These are phyloP conservation scores for Triangularia setosa DNA, from an alignment of 2,329 filamentous ascomycete genomes.

Conservation along the genomic window DNA sequence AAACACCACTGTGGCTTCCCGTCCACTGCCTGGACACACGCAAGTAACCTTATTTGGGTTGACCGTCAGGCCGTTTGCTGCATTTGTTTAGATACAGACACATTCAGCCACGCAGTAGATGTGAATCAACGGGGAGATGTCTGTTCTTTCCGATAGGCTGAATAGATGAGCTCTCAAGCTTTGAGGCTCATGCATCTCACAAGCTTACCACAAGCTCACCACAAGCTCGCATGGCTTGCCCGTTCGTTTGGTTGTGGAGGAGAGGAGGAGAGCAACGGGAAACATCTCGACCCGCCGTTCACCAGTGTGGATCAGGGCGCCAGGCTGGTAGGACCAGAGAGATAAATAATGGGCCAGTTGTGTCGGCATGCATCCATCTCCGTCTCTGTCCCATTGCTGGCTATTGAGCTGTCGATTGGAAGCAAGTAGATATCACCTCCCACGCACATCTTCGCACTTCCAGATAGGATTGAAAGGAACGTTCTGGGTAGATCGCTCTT, in stretches of 20 bases:
- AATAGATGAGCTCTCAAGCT: neutral
- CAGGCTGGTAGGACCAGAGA: neutral
- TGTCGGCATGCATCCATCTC: neutral
- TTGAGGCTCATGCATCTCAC: neutral
- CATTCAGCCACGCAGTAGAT: neutral
- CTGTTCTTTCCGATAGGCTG: neutral
- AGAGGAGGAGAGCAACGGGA: neutral
- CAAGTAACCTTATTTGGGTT: slow-evolving; percentile 19
- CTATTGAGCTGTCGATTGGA: neutral
- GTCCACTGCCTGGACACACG: neutral
- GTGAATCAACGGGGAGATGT: neutral
- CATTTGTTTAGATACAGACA: neutral
- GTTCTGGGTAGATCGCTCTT: neutral
- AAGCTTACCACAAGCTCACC: neutral
- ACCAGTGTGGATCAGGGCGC: neutral
- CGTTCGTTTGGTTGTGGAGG: neutral
- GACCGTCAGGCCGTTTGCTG: slow-evolving; percentile 14
- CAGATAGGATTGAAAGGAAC: neutral
- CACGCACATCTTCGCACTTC: neutral
- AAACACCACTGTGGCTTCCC: neutral
- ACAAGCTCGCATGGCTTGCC: neutral
- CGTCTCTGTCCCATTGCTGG: neutral
- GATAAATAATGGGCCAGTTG: neutral
- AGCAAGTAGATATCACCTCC: neutral
- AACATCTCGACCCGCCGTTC: neutral